Percentiles rank a stretch among this genome's conserved stretches.
These are phyloP conservation scores for Aspergillus sclerotioniger DNA, from an alignment of 495 filamentous ascomycete species.

Conservation along the genomic window DNA sequence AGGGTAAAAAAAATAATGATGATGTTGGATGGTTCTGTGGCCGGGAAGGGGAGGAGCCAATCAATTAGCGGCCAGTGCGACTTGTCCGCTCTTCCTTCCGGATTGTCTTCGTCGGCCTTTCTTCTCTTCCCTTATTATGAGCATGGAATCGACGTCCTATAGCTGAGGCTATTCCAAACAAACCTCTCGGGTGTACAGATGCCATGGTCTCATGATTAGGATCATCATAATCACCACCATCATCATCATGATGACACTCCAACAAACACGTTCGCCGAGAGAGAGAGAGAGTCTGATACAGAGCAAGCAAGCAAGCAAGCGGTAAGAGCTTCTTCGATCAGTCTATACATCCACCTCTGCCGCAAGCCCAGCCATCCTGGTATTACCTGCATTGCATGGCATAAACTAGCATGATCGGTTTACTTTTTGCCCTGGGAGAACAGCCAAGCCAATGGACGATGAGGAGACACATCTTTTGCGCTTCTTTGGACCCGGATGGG, in stretches of 20 bases:
- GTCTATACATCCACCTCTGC: slow-evolving; percentile 1
- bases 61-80: slow-evolving; percentile 10
- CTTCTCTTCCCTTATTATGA: not conserved
- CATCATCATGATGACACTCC: slow-evolving; percentile 2
- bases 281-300: not conserved
- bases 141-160: not conserved
- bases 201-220: slow-evolving; percentile 16
- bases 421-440: not conserved
- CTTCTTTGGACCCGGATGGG: not conserved
- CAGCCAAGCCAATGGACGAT: not conserved
- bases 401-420: slow-evolving; percentile 12
- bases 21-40: not conserved
- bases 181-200: not conserved
- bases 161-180: not conserved
- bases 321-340: not conserved
- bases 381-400: slow-evolving; percentile 17
- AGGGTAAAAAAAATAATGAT: not conserved
- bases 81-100: not conserved
- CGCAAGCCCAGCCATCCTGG: slow-evolving; percentile 14
- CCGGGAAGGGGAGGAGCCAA: slow-evolving; percentile 3
- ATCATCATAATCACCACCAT: not conserved
- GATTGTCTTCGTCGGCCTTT: not conserved
- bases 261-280: slow-evolving; percentile 9
- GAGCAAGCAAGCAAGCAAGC: too few relatives aligned
- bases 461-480: not conserved